phyloP scores from a whole-genome alignment of 129 eudicot species.

The Centrapalus pauciflorus region DNA sequence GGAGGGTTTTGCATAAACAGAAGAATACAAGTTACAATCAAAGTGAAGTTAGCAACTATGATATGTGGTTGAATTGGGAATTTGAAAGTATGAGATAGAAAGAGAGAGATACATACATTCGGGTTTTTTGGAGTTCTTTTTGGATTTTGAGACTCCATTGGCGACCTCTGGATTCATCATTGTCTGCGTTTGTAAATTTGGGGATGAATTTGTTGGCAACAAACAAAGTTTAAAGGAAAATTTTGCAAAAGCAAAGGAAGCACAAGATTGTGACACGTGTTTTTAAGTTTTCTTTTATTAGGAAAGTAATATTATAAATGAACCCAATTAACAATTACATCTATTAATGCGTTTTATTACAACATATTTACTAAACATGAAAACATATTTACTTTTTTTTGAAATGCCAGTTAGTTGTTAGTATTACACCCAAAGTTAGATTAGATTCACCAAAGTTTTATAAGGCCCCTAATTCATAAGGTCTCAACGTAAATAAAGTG shows the following conservation, averaged over 20 bases:
- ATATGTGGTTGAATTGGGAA: background rate
- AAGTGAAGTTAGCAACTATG: background rate
- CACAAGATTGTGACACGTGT: slow-evolving; percentile 23
- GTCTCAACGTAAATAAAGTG: too few species aligned
- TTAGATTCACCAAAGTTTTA: too few species aligned
- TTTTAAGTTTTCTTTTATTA: background rate
- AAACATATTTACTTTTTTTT: too few species aligned
- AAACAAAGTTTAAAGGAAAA: background rate
- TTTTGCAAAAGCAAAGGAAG: background rate
- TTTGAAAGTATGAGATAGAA: too few species aligned
- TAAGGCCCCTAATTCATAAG: too few species aligned
- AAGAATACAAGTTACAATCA: slow-evolving; percentile 1
- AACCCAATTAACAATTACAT: too few species aligned
- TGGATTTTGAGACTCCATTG: slow-evolving; percentile 39
- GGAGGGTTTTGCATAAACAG: background rate
- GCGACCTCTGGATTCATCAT: slow-evolving; percentile 12
- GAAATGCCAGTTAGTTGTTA: too few species aligned
- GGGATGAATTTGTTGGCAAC: slow-evolving; percentile 13
- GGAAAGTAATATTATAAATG: background rate
- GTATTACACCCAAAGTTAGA: too few species aligned
- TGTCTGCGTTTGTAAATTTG: slow-evolving; percentile 25
- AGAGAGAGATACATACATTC: slow-evolving; percentile 31
- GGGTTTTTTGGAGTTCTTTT: slow-evolving; percentile 45
- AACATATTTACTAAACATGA: too few species aligned
- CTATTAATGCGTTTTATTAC: too few species aligned